Percentiles rank a stretch among this genome's conserved stretches.
Conservation (phyloP, 257 asterid genomes). For the Osmanthus fragrans region DNA sequence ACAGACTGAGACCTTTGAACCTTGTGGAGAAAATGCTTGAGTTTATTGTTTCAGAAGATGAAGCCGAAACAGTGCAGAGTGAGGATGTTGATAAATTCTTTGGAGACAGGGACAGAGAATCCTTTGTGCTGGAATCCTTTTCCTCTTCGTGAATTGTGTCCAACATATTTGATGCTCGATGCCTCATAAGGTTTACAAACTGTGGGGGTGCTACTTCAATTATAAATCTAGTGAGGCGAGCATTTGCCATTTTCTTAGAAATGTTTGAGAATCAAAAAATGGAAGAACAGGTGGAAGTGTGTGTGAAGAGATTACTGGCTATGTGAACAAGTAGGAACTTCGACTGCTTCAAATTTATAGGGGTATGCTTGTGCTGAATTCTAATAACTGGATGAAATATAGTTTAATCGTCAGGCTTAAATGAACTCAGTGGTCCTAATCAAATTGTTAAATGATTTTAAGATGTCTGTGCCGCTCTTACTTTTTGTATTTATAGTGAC, state of each 20-base stretch:
- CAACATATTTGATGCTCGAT: slow-evolving; percentile 51
- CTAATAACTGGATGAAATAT: slow-evolving; percentile 1
- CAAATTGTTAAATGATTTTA: slow-evolving; percentile 28
- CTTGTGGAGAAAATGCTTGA: slow-evolving; percentile 20
- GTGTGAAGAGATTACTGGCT: neutral
- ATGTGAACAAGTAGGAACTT: slow-evolving; percentile 7
- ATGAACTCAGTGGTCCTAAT: slow-evolving; percentile 26
- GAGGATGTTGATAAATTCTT: neutral
- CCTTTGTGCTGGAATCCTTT: slow-evolving; percentile 33
- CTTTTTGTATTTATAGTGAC: slow-evolving; percentile 35
- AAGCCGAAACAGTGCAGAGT: neutral
- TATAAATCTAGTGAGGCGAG: slow-evolving; percentile 49
- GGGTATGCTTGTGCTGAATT: neutral
- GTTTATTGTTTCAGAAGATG: slow-evolving; percentile 12
- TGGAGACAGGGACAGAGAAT: slow-evolving; percentile 16
- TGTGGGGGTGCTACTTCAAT: slow-evolving; percentile 68
- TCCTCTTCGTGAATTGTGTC: slow-evolving; percentile 79
- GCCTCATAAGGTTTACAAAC: slow-evolving; percentile 48
- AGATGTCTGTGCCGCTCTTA: slow-evolving; percentile 42
- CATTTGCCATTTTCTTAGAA: slow-evolving; percentile 46
- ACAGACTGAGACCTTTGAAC: slow-evolving; percentile 29
- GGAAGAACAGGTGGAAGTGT: neutral
- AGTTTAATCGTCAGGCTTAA: slow-evolving; percentile 12
- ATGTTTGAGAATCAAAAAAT: neutral
- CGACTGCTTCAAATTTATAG: slow-evolving; percentile 30